Percentiles rank a stretch among this genome's conserved stretches.
Conservation (phyloP, 73 alveolate species). For the Durusdinium trenchii region DNA sequence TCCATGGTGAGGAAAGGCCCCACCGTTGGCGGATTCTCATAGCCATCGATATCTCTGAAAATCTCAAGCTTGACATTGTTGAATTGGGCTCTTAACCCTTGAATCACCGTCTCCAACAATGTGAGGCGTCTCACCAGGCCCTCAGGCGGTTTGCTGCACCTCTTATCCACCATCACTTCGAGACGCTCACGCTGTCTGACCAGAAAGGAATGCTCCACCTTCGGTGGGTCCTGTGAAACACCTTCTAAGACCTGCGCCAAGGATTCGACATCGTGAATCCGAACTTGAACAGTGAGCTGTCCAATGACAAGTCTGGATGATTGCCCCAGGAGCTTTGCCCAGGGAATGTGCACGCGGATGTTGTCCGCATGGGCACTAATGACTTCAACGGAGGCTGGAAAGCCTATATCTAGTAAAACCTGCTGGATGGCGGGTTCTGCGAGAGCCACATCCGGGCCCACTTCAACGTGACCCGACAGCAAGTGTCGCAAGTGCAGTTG, state of each 20-base stretch:
- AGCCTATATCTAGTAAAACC: conserved; percentile 79
- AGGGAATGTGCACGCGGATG: conserved; percentile 91
- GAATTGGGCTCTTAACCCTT: conserved; percentile 37
- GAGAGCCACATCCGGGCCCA: conserved; percentile 48
- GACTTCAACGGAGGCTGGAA: conserved; percentile 74
- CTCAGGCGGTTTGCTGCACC: conserved; percentile 23
- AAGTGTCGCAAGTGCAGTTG: conserved; percentile 21
- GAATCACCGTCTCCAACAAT: conserved; percentile 46
- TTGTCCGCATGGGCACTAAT: conserved; percentile 68
- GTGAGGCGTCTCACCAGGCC: conserved; percentile 41
- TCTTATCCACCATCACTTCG: conserved; percentile 16
- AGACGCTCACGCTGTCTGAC: conserved; percentile 15
- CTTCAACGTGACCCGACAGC: conserved; percentile 39
- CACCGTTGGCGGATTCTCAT: not conserved
- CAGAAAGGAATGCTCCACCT: not conserved
- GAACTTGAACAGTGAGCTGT: conserved; percentile 41
- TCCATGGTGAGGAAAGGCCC: conserved; percentile 20
- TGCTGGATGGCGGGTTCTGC: conserved; percentile 60
- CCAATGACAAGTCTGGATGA: conserved; percentile 60
- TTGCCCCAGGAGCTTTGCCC: conserved; percentile 91
- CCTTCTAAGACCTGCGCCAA: conserved; percentile 43
- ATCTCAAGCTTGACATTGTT: conserved; percentile 36
- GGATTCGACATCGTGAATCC: conserved; percentile 50
- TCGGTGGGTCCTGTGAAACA: not conserved
- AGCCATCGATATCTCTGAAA: not conserved